phyloP scores from a whole-genome alignment of 1,139 yeast species.

The Taphrina confusa region DNA sequence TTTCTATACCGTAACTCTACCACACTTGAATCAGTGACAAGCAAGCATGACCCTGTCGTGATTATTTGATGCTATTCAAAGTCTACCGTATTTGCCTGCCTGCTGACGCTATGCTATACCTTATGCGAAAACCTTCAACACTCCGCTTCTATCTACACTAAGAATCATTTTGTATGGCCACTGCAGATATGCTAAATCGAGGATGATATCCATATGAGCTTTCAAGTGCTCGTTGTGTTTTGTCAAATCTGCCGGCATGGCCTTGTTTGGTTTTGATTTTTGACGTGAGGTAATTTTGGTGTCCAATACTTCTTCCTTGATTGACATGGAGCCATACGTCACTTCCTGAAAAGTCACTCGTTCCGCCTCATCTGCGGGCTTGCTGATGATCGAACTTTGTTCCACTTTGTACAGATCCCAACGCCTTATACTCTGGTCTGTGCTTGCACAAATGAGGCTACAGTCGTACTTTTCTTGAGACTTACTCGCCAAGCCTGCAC shows the following conservation, averaged over 20 bases:
- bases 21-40: too few relatives aligned
- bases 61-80: too few relatives aligned
- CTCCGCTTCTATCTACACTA: conserved; percentile 65
- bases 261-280: conserved; percentile 41
- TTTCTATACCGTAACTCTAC: too few relatives aligned
- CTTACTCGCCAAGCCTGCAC: neutral
- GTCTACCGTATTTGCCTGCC: too few relatives aligned
- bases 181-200: conserved; percentile 53
- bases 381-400: conserved; percentile 50
- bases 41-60: too few relatives aligned
- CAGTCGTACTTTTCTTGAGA: neutral
- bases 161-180: conserved; percentile 64
- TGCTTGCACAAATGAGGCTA: conserved; percentile 48
- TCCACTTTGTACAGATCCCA: conserved; percentile 55
- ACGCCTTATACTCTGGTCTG: conserved; percentile 50
- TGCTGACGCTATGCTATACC: neutral
- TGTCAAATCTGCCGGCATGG: conserved; percentile 46
- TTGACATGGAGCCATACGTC: conserved; percentile 42
- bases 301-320: conserved; percentile 2
- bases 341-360: conserved; percentile 47
- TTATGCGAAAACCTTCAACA: conserved; percentile 54
- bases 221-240: conserved; percentile 49
- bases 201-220: conserved; percentile 56
- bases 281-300: conserved; percentile 46
- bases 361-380: conserved; percentile 43